Conservation (phyloP, 192 early-diverging fungal species). For the Borealophlyctis nickersoniae region DNA sequence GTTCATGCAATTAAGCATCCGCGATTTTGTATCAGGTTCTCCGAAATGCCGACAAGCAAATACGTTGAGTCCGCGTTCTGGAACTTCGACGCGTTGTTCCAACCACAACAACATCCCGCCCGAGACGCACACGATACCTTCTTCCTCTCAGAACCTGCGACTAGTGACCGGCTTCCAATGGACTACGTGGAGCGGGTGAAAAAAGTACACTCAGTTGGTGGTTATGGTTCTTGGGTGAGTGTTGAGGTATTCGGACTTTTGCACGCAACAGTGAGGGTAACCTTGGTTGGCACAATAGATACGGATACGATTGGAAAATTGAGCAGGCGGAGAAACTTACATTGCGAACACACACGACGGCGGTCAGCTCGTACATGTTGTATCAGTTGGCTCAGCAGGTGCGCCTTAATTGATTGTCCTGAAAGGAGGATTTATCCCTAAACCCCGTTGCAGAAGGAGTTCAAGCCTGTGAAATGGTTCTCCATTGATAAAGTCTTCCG, state of each 20-base stretch:
- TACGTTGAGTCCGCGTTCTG: slow-evolving; percentile 98
- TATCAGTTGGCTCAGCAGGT: slow-evolving; percentile 82
- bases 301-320: slow-evolving; percentile 88
- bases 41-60: slow-evolving; percentile 97
- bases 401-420: not conserved
- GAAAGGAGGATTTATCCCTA: too few species aligned
- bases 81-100: slow-evolving; percentile 99
- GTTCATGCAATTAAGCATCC: too few species aligned
- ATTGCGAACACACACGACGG: slow-evolving; percentile 96
- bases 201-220: slow-evolving; percentile 88
- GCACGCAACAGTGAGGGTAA: too few species aligned
- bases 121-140: slow-evolving; percentile 60
- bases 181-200: slow-evolving; percentile 92
- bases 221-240: slow-evolving; percentile 85
- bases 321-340: slow-evolving; percentile 90
- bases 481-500: slow-evolving; percentile 99
- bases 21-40: slow-evolving; percentile 72
- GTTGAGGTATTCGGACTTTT: too few species aligned
- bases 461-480: slow-evolving; percentile 96
- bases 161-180: slow-evolving; percentile 68
- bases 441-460: slow-evolving; percentile 60
- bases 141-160: slow-evolving; percentile 66
- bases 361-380: slow-evolving; percentile 88
- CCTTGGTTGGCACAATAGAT: too few species aligned
- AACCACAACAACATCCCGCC: slow-evolving; percentile 97